Conservation (phyloP, 2,329 filamentous ascomycete genomes). For the Fusarium pseudoanthophilum region DNA sequence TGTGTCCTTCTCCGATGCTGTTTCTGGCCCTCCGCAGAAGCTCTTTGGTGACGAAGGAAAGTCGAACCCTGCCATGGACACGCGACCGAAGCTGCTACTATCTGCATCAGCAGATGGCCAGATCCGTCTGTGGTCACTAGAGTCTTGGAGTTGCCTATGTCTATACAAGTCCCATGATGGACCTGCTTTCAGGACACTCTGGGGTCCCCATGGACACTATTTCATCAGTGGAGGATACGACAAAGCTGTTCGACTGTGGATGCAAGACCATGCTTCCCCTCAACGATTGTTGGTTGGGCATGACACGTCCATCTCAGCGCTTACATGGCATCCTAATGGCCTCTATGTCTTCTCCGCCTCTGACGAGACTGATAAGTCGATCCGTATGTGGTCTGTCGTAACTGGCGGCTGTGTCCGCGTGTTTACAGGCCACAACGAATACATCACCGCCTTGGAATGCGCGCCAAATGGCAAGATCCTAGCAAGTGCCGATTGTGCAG, state of each 20-base stretch:
- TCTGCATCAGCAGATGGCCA: conserved; percentile 90
- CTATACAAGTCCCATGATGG: conserved; percentile 94
- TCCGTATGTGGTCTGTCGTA: conserved; percentile 96
- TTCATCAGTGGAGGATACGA: conserved; percentile 90
- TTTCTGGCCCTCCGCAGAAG: conserved; percentile 63
- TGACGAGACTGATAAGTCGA: conserved; percentile 84
- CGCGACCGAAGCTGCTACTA: conserved; percentile 78
- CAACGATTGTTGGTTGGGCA: conserved; percentile 91
- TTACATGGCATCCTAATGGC: conserved; percentile 96
- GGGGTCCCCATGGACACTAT: conserved; percentile 95
- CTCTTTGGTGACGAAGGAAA: conserved; percentile 63
- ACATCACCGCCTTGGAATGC: conserved; percentile 85
- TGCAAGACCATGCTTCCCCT: conserved; percentile 90
- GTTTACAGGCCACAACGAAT: conserved; percentile 90
- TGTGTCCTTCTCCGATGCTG: conserved; percentile 83
- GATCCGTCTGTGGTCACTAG: conserved; percentile 91
- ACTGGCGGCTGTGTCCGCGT: conserved; percentile 89
- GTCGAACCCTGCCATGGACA: conserved; percentile 57
- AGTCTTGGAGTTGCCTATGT: conserved; percentile 91
- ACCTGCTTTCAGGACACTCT: conserved; percentile 87
- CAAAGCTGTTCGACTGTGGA: conserved; percentile 90
- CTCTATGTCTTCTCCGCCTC: conserved; percentile 94
- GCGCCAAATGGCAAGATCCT: conserved; percentile 88
- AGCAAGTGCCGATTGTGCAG: conserved; percentile 88
- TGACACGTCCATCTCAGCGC: conserved; percentile 88